Evolutionary conservation across 2,329 filamentous ascomycete genomes (phyloP).

Genomic region (Ambrosiella beaveri): DNA sequence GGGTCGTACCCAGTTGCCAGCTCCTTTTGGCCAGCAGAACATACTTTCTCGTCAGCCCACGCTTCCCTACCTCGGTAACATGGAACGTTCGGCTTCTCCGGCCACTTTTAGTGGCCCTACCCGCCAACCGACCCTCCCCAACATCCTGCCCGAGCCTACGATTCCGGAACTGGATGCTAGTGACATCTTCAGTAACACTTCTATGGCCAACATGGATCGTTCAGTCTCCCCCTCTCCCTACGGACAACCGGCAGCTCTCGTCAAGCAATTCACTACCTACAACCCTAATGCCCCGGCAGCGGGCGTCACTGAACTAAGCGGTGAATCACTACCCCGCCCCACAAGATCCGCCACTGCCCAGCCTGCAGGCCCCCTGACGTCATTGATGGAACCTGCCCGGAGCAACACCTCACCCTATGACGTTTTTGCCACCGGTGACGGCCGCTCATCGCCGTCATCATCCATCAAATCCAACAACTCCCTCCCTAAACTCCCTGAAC

Average conservation of each 20-base stretch:
- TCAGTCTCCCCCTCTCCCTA: conserved; percentile 15
- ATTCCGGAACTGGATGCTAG: conserved; percentile 12
- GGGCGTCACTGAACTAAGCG: conserved; percentile 19
- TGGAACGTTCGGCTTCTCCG: conserved; percentile 1
- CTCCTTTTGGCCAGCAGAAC: conserved; percentile 7
- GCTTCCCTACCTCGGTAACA: conserved; percentile 1
- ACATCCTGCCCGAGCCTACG: conserved; percentile 11
- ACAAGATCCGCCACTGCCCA: conserved; percentile 15
- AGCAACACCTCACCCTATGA: conserved; percentile 15
- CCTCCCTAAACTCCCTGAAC: background rate
- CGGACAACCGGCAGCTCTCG: conserved; percentile 15
- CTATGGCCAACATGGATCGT: conserved; percentile 12
- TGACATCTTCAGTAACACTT: conserved; percentile 7
- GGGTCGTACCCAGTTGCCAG: conserved; percentile 8
- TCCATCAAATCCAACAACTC: conserved; percentile 10
- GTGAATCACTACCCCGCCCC: conserved; percentile 17
- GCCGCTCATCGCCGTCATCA: conserved; percentile 21
- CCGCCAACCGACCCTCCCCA: conserved; percentile 5
- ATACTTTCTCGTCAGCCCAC: conserved; percentile 1
- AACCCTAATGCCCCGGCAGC: conserved; percentile 13
- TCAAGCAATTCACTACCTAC: conserved; percentile 13
- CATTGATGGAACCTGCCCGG: conserved; percentile 6
- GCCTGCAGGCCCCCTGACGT: conserved; percentile 8
- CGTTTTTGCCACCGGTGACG: conserved; percentile 19
- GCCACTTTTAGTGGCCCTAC: conserved; percentile 3